phyloP scores from a whole-genome alignment of 495 filamentous ascomycete genomes.

The Venustampulla echinocandica region DNA sequence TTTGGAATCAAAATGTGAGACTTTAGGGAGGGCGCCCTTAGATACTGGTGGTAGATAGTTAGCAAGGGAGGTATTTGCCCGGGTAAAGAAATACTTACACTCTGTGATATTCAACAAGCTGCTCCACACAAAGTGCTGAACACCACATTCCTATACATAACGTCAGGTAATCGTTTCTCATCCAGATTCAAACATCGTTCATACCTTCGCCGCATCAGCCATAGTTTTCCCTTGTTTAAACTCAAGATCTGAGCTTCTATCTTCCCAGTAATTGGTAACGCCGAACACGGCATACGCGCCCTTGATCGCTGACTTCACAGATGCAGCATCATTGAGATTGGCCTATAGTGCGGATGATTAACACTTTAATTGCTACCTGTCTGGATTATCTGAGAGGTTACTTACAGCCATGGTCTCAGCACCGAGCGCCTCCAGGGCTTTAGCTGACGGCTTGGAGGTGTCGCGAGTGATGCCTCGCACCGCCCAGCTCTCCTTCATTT shows the following conservation, averaged over 20 bases:
- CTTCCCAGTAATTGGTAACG: slow-evolving; percentile 51
- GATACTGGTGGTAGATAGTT: slow-evolving; percentile 25
- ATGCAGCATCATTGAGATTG: slow-evolving; percentile 39
- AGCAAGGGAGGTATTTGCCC: not conserved
- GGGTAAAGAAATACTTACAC: slow-evolving; percentile 17
- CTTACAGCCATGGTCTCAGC: slow-evolving; percentile 32
- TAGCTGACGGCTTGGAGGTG: slow-evolving; percentile 34
- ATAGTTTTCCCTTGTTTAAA: slow-evolving; percentile 48
- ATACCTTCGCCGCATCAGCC: slow-evolving; percentile 41
- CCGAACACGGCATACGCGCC: slow-evolving; percentile 48
- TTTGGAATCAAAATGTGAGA: slow-evolving; percentile 57
- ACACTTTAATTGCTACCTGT: not conserved
- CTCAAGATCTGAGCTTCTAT: slow-evolving; percentile 39
- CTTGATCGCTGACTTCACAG: slow-evolving; percentile 40
- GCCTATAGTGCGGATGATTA: too few species aligned
- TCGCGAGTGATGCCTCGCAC: slow-evolving; percentile 52
- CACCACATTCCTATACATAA: slow-evolving; percentile 26
- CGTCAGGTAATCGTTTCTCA: not conserved
- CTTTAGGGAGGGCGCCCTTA: slow-evolving; percentile 37
- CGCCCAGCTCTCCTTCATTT: slow-evolving; percentile 37
- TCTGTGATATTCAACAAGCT: slow-evolving; percentile 29
- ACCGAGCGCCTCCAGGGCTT: slow-evolving; percentile 30
- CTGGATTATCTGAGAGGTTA: not conserved
- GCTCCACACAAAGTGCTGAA: slow-evolving; percentile 47
- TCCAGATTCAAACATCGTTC: slow-evolving; percentile 2